Evolutionary conservation across 1,139 yeast species (phyloP), one percentile per base, ranked within the genome.

Genomic region (Hanseniaspora uvarum): DNA sequence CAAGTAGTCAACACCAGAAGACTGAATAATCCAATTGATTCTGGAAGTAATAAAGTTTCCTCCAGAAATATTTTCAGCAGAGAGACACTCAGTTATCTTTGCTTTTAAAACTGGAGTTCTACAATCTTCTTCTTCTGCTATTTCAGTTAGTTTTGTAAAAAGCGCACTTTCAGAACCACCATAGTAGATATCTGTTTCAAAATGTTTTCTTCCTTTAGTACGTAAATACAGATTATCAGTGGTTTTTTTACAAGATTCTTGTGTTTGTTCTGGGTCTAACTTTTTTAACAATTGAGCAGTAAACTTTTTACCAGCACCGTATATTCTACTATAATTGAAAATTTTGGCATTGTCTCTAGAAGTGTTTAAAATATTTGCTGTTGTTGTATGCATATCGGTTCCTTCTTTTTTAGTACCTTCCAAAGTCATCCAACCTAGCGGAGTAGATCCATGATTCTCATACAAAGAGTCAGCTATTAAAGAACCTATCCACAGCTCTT

Each of bases 401-500:
- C 89, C 94, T 56, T 85, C 92, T 55, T 72, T 73, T 68, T 94
- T 94, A 23, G 92, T 83, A 18, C 99, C 99, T 72, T 94, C 99
- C 54, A 94, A 73, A 1, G 97, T 89, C 99, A 94, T 94, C 98
- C 98, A 94, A 0, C 98, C 97, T 54, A 94, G 75, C 0, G 97
- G 95, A 0, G 98, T 87, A 16, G 94, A 94, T 2, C 98, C 99
- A 66, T 94, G 99, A 40, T 86, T 72, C 51, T 83, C 80, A 67
- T 92, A 86, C 55, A 83, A 78, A 0, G 97, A 82, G 66, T 94
- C 99, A 1, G 98, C 97, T 49, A 92, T 81, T 39, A 94, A 72
- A 28, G 96, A 85, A 0, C 98, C 98, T 60, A 94, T 92, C 99
- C 99, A 94, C 50, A 94, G 73, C 64, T 94, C 99, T 65, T 94